Evolutionary conservation across 2,329 filamentous ascomycete genomes (phyloP).

Genomic region (Penicillium sp.): DNA sequence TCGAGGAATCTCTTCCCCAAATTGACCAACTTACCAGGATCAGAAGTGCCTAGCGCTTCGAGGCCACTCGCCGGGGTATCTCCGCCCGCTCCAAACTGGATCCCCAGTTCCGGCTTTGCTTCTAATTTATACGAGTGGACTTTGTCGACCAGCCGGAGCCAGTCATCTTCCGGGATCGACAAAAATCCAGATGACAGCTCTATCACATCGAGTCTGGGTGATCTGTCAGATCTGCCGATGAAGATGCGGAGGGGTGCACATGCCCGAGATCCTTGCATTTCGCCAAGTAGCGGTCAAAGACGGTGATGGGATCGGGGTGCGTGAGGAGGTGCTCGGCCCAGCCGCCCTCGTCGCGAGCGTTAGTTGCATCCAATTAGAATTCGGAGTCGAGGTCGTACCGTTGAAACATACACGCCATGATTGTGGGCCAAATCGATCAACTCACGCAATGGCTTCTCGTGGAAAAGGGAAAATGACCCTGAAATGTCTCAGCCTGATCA

Average conservation of each 20-base stretch:
- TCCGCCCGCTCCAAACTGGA: constrained; percentile 60
- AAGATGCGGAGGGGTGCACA: constrained; percentile 1
- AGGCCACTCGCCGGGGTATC: constrained; percentile 53
- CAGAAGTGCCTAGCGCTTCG: constrained; percentile 52
- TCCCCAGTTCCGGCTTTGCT: constrained; percentile 58
- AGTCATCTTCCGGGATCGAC: constrained; percentile 56
- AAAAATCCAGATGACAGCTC: constrained; percentile 58
- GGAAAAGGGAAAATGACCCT: constrained; percentile 56
- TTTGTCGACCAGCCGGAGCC: constrained; percentile 54
- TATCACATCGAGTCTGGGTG: constrained; percentile 53
- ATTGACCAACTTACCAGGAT: constrained; percentile 53
- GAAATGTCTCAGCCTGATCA: neutral
- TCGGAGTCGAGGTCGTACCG: constrained; percentile 32
- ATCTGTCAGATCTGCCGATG: constrained; percentile 1
- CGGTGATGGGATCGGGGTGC: constrained; percentile 46
- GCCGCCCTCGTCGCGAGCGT: constrained; percentile 44
- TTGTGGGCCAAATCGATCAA: constrained; percentile 54
- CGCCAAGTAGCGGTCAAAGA: constrained; percentile 55
- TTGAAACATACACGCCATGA: constrained; percentile 56
- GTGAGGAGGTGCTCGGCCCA: constrained; percentile 58
- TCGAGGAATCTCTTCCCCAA: constrained; percentile 54
- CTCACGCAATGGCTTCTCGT: constrained; percentile 49
- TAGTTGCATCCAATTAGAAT: neutral
- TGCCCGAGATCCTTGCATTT: constrained; percentile 56
- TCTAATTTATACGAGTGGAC: constrained; percentile 52